Percentiles rank a stretch among this genome's conserved stretches.
These are phyloP conservation scores for Phoma sp. DNA, from an alignment of 2,329 filamentous ascomycete species.

Conservation along the genomic window DNA sequence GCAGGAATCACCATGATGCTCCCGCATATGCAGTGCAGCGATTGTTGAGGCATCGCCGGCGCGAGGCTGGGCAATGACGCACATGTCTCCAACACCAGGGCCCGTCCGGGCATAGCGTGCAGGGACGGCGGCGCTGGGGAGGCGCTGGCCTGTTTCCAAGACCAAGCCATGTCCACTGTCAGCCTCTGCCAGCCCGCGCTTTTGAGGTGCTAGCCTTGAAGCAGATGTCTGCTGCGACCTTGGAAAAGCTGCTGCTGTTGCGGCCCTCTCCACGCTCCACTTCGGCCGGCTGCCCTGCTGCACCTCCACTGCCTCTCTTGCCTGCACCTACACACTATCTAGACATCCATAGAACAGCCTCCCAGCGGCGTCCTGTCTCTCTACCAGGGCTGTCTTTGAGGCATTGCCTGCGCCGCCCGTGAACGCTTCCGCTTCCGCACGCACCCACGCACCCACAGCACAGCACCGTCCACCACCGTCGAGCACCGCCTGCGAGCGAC, in stretches of 20 bases:
- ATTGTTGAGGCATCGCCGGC: not conserved
- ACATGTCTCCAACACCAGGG: not conserved
- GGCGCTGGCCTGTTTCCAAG: slow-evolving; percentile 9
- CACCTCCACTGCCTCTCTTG: not conserved
- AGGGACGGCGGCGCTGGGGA: slow-evolving; percentile 1
- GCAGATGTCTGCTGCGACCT: not conserved
- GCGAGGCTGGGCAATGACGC: slow-evolving; percentile 12
- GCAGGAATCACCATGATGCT: not conserved
- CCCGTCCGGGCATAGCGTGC: slow-evolving; percentile 6
- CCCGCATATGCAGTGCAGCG: not conserved
- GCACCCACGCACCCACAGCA: not conserved
- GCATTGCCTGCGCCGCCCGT: not conserved
- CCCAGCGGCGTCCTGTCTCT: not conserved
- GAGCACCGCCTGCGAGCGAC: slow-evolving; percentile 1
- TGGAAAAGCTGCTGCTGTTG: slow-evolving; percentile 11
- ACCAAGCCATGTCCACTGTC: slow-evolving; percentile 5
- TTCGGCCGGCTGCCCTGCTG: not conserved
- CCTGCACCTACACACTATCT: no score
- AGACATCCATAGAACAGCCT: not conserved
- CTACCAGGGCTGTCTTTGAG: not conserved
- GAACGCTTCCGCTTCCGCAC: slow-evolving; percentile 11
- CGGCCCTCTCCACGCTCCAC: slow-evolving; percentile 6
- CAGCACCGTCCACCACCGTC: no score
- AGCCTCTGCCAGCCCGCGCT: slow-evolving; percentile 10
- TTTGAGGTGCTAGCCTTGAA: not conserved